Evolutionary conservation across 306 rosid genomes (phyloP).

Genomic region (Lagenaria siceraria): DNA sequence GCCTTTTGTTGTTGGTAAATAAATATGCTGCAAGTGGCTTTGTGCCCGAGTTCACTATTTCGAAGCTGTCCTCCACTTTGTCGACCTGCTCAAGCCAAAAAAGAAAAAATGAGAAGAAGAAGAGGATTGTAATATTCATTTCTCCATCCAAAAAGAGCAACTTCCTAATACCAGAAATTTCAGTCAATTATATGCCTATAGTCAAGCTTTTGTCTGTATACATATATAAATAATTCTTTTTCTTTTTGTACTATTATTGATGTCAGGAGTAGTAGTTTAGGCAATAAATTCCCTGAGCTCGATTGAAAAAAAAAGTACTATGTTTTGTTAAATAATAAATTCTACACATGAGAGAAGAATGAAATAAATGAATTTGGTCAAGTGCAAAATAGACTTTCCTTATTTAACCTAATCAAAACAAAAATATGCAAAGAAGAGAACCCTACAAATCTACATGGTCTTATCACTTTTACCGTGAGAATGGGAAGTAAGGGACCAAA

Average conservation of each 20-base stretch:
- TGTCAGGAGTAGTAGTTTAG: neutral
- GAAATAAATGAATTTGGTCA: no score
- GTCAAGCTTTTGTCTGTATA: neutral
- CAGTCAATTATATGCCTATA: neutral
- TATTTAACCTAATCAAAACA: neutral
- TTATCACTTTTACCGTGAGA: slow-evolving; percentile 41
- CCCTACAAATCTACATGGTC: neutral
- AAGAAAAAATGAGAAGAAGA: neutral
- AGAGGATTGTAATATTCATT: neutral
- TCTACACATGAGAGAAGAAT: neutral
- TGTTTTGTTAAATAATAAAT: no score
- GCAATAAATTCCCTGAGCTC: neutral
- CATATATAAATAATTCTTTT: no score
- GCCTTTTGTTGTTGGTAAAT: slow-evolving; percentile 60
- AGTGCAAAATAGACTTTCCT: neutral
- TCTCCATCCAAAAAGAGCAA: neutral
- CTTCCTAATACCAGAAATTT: neutral
- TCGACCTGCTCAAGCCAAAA: slow-evolving; percentile 47
- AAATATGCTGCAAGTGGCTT: slow-evolving; percentile 97
- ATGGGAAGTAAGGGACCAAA: slow-evolving; percentile 98
- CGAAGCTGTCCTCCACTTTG: slow-evolving; percentile 68
- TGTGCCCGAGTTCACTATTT: slow-evolving; percentile 61
- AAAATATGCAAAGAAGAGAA: no score
- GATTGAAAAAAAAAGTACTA: no score
- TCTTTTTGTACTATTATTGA: neutral